These are phyloP conservation scores for Nicotiana paniculata DNA, from an alignment of 257 asterid species.

Conservation along the genomic window DNA sequence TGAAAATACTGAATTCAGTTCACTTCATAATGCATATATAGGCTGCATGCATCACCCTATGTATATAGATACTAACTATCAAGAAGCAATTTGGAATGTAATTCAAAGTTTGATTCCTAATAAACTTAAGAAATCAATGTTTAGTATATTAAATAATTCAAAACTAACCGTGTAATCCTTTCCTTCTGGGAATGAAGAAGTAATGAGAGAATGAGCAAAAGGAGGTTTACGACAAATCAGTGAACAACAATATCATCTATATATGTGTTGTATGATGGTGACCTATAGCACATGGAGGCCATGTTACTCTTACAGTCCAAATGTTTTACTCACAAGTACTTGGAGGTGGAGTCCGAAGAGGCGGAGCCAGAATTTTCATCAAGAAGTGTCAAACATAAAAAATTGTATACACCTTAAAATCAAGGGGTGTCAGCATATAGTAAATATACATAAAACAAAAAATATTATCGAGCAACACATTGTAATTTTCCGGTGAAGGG, in stretches of 20 bases:
- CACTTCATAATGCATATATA: no score
- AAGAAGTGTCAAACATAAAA: no score
- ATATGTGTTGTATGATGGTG: conserved; percentile 28
- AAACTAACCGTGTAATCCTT: neutral
- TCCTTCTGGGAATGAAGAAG: neutral
- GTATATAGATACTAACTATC: no score
- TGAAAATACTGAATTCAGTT: no score
- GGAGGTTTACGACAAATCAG: conserved; percentile 12
- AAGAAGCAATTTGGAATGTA: neutral
- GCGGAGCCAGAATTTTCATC: no score
- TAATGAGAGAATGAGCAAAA: neutral
- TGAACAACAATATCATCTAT: conserved; percentile 4
- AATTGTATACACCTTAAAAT: no score
- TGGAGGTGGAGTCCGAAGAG: no score
- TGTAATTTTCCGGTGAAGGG: no score
- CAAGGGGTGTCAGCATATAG: no score
- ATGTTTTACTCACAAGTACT: neutral
- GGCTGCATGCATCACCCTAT: no score
- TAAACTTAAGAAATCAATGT: neutral
- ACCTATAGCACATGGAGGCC: conserved; percentile 72
- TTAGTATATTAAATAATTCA: neutral
- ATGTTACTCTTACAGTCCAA: conserved; percentile 52
- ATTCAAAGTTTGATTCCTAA: neutral
- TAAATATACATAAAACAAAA: no score
- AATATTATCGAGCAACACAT: no score